These are phyloP conservation scores for Volvox carteri DNA, from an alignment of 163 green algal species.

Conservation along the genomic window DNA sequence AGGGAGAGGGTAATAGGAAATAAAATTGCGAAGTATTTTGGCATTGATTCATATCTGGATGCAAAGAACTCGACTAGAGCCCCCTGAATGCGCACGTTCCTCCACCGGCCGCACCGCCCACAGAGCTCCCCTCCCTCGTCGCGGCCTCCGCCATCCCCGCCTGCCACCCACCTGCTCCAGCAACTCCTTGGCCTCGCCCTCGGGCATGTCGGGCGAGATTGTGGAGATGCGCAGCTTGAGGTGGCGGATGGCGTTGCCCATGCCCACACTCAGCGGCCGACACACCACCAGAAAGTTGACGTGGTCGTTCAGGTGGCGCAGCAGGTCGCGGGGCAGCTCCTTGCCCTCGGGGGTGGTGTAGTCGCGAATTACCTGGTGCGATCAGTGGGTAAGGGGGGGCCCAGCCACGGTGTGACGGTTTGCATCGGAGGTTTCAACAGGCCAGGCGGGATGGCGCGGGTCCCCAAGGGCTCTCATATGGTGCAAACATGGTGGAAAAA, in stretches of 20 bases:
- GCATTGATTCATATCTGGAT: too few relatives aligned
- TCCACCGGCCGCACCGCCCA: too few relatives aligned
- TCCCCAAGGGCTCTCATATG: neutral
- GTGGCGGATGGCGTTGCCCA: conserved; percentile 97
- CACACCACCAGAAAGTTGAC: conserved; percentile 93
- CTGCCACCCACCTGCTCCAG: conserved; percentile 70
- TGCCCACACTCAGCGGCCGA: conserved; percentile 88
- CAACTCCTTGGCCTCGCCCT: conserved; percentile 76
- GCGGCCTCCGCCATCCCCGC: too few relatives aligned
- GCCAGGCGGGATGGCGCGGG: neutral
- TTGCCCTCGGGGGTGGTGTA: conserved; percentile 85
- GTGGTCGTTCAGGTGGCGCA: conserved; percentile 81
- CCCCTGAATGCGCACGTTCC: too few relatives aligned
- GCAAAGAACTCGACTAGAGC: too few relatives aligned
- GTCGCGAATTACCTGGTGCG: conserved; percentile 75
- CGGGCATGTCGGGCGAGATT: conserved; percentile 61
- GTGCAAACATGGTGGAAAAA: too few relatives aligned
- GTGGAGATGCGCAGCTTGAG: conserved; percentile 86
- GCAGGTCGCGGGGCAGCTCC: conserved; percentile 88
- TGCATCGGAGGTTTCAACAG: too few relatives aligned
- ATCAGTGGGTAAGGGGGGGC: neutral
- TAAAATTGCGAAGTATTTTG: too few relatives aligned
- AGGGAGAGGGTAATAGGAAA: too few relatives aligned
- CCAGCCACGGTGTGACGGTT: neutral
- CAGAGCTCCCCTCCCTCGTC: too few relatives aligned